These are phyloP conservation scores for Apodospora peruviana DNA, from an alignment of 495 filamentous ascomycete genomes.

Conservation along the genomic window DNA sequence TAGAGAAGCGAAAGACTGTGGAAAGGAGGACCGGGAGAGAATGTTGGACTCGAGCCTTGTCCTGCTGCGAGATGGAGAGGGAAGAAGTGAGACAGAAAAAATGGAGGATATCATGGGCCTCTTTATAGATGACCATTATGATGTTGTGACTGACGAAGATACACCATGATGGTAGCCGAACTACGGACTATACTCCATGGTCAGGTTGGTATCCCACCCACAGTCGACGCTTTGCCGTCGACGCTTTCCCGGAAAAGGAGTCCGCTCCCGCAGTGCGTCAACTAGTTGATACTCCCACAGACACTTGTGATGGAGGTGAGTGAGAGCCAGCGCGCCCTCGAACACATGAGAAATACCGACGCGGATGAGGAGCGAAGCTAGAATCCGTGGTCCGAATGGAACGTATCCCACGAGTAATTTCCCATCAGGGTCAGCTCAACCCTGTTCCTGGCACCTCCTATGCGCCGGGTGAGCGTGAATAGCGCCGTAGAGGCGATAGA, in stretches of 20 bases:
- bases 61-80: background rate
- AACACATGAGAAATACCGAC: background rate
- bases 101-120: background rate
- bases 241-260: background rate
- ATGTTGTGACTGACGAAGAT: background rate
- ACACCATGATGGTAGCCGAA: background rate
- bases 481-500: background rate
- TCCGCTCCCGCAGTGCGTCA: background rate
- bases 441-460: background rate
- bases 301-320: background rate
- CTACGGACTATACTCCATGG: background rate
- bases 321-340: background rate
- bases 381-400: background rate
- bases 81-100: background rate
- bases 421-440: background rate
- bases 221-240: background rate
- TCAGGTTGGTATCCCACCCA: background rate
- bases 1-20: background rate
- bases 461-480: background rate
- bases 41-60: background rate
- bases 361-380: background rate
- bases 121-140: conserved; percentile 1
- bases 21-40: conserved; percentile 1
- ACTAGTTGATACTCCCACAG: background rate
- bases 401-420: too few species aligned